Conservation (phyloP, 306 rosid species). For the Pachyrhizus erosus region DNA sequence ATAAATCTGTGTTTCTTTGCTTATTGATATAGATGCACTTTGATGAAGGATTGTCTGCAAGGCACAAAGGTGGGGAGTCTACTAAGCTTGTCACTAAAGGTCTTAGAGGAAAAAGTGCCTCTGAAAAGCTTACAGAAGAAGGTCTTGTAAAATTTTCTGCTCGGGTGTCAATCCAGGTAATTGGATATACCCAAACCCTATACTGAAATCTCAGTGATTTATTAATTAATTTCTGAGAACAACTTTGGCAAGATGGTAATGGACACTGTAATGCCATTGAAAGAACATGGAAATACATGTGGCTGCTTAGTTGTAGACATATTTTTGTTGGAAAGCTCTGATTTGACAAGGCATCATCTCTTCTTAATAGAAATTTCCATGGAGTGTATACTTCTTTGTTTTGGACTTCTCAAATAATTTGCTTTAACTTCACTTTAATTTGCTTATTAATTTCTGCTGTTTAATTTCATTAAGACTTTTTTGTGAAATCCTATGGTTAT, state of each 20-base stretch:
- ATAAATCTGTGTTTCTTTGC: slow-evolving; percentile 20
- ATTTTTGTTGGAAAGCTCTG: slow-evolving; percentile 24
- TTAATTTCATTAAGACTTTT: background rate
- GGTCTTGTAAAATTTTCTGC: slow-evolving; percentile 94
- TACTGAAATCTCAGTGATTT: slow-evolving; percentile 17
- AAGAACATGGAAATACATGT: slow-evolving; percentile 9
- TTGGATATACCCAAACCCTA: slow-evolving; percentile 30
- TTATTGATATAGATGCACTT: slow-evolving; percentile 79
- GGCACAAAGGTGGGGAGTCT: slow-evolving; percentile 82
- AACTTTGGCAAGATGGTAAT: background rate
- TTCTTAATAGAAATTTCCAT: background rate
- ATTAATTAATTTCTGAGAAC: slow-evolving; percentile 15
- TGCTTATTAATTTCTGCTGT: too few relatives aligned
- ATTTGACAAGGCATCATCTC: slow-evolving; percentile 9
- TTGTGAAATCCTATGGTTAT: slow-evolving; percentile 36
- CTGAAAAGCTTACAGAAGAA: slow-evolving; percentile 90
- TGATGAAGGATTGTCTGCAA: slow-evolving; percentile 93
- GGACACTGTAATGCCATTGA: slow-evolving; percentile 23
- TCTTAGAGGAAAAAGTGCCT: slow-evolving; percentile 79
- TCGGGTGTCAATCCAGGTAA: slow-evolving; percentile 92
- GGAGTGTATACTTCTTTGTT: slow-evolving; percentile 18
- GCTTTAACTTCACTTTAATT: background rate
- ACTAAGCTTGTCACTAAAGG: slow-evolving; percentile 86
- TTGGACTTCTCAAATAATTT: slow-evolving; percentile 4
- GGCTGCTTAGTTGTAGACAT: slow-evolving; percentile 6